Conservation (phyloP, 148 eudicot species). For the Diospyros kaki region DNA sequence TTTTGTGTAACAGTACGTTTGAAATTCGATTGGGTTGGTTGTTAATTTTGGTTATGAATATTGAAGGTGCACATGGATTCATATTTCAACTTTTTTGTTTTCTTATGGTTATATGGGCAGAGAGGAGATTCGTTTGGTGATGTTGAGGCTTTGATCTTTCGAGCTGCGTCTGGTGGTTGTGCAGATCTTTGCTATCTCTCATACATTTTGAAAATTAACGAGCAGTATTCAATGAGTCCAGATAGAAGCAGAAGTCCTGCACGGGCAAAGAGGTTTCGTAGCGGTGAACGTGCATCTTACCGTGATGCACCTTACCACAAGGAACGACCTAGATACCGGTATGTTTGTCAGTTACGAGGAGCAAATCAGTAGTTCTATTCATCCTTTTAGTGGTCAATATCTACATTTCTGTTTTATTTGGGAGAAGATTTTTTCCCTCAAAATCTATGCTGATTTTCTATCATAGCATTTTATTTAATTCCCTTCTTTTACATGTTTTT, state of each 20-base stretch:
- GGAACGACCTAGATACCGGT: conserved; percentile 39
- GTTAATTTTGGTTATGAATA: neutral
- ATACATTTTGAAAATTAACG: conserved; percentile 2
- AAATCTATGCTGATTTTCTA: neutral
- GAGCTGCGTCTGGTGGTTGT: neutral
- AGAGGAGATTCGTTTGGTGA: conserved; percentile 1
- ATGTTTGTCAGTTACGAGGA: neutral
- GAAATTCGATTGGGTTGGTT: neutral
- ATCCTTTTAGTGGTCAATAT: neutral
- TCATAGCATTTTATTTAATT: neutral
- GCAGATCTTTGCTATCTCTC: neutral
- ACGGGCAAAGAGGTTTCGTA: conserved; percentile 29
- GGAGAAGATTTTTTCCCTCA: neutral
- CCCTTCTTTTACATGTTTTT: neutral
- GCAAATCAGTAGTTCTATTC: neutral
- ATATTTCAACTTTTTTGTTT: neutral
- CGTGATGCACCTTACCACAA: conserved; percentile 56
- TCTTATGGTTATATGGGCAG: conserved; percentile 11
- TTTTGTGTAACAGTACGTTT: too few relatives aligned
- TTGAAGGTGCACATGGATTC: neutral
- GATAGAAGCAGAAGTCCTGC: conserved; percentile 25
- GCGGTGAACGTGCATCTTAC: conserved; percentile 41
- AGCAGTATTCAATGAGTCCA: conserved; percentile 16
- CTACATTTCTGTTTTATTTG: neutral
- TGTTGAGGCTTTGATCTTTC: conserved; percentile 1